A percentile compares a stretch with the other conserved stretches of the same genome.
Evolutionary conservation across 2,329 filamentous ascomycete species (phyloP).

Genomic region (Colletotrichum agaves): DNA sequence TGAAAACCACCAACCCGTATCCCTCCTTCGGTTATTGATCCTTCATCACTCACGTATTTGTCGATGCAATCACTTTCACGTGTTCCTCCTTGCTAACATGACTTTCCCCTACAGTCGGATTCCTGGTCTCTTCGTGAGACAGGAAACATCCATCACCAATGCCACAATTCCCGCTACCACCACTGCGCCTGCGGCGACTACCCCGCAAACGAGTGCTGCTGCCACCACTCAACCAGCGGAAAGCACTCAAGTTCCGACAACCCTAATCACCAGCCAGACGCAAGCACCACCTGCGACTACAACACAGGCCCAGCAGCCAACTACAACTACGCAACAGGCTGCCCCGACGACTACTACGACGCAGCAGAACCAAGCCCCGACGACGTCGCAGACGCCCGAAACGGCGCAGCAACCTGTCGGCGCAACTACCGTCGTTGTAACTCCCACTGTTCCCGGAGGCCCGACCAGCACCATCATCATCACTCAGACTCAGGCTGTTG

Average conservation of each 20-base stretch:
- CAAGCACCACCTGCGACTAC: conserved; percentile 38
- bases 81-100: conserved; percentile 43
- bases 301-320: background rate
- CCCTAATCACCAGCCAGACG: conserved; percentile 22
- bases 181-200: conserved; percentile 29
- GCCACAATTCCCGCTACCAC: conserved; percentile 13
- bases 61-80: conserved; percentile 5
- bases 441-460: conserved; percentile 33
- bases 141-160: conserved; percentile 44
- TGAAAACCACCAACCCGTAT: background rate
- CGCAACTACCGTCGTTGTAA: conserved; percentile 24
- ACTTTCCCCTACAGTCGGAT: conserved; percentile 40
- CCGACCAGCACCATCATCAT: conserved; percentile 41
- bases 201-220: conserved; percentile 21
- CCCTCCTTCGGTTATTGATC: background rate
- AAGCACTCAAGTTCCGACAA: conserved; percentile 36
- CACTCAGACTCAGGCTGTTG: conserved; percentile 37
- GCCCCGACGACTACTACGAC: conserved; percentile 13
- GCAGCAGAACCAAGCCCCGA: conserved; percentile 14
- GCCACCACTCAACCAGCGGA: conserved; percentile 6
- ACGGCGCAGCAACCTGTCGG: conserved; percentile 1
- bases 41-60: background rate
- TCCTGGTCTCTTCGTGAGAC: conserved; percentile 41
- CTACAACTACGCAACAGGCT: conserved; percentile 31
- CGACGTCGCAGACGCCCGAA: conserved; percentile 3